Evolutionary conservation across 2,329 filamentous ascomycete genomes (phyloP), one percentile per base, ranked within the genome.

Genomic region (Xylariaceae sp.): DNA sequence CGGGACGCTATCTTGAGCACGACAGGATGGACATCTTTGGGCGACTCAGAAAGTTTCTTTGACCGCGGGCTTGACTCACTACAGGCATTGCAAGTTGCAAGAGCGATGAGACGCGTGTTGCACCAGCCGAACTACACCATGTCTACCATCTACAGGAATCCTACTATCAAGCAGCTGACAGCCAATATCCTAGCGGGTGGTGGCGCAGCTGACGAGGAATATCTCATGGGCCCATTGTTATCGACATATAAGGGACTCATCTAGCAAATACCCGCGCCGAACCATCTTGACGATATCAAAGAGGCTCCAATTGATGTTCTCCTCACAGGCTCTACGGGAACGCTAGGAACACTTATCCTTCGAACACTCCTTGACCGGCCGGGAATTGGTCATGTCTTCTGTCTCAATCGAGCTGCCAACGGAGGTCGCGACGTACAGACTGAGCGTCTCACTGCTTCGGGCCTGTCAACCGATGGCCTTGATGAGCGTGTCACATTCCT

Each of bases 321-420:
- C 3, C 50, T 76, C 15, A 76, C 70, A 1, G 73, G 69, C 9
- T 69, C 64, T 8, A 76, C 72, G 0, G 72, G 72, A 9, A 68
- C 64, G 0, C 50, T 76, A 12, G 72, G 72, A 2, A 66, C 62
- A 1, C 72, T 74, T 49, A 49, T 75, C 6, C 59, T 75, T 6
- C 49, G 69, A 38, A 42, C 54, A 4, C 51, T 71, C 1, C 45
- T 64, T 3, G 37, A 38, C 4, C 51, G 57, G 13, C 50, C 61
- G 0, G 45, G 52, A 3, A 61, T 74, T 9, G 52, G 53, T 12
- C 68, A 65, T 42, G 55, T 75, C 16, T 63, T 69, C 42, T 74
- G 71, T 43, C 62, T 76, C 15, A 76, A 76, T 51, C 64, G 73
- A 13, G 61, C 62, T 11, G 53, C 54, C 2, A 67, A 73, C 26